These are phyloP conservation scores for Trichosporon sp. DNA, from an alignment of 1,284 basidiomycete genomes.

Conservation along the genomic window DNA sequence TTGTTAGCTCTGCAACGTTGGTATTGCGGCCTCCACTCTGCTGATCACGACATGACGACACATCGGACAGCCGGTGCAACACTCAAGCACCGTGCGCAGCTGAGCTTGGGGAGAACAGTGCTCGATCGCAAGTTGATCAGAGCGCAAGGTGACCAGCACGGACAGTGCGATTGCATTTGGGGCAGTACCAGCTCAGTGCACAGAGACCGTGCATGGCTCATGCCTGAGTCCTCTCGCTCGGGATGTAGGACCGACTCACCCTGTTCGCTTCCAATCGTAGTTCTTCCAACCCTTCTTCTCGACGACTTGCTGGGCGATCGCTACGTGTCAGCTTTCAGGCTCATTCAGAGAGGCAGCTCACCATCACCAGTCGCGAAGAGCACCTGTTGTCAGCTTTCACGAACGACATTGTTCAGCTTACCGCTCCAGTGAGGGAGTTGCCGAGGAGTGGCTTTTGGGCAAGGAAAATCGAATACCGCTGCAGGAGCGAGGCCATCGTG, in stretches of 20 bases:
- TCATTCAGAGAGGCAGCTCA: not conserved
- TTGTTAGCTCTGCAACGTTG: not conserved
- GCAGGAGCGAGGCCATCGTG: not conserved
- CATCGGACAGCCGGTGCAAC: too few relatives aligned
- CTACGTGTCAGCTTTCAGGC: conserved; percentile 14
- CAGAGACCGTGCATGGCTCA: not conserved
- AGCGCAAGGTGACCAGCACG: too few relatives aligned
- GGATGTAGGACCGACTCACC: conserved; percentile 27
- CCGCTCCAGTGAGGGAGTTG: not conserved
- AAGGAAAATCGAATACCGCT: not conserved
- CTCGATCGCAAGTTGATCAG: too few relatives aligned
- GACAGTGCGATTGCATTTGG: too few relatives aligned
- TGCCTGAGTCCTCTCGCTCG: not conserved
- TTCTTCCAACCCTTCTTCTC: conserved; percentile 48
- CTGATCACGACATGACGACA: too few relatives aligned
- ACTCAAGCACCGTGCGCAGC: too few relatives aligned
- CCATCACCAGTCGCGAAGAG: conserved; percentile 51
- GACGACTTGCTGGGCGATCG: conserved; percentile 52
- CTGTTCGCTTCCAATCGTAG: conserved; percentile 48
- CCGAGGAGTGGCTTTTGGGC: not conserved
- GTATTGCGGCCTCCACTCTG: not conserved
- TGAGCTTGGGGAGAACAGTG: too few relatives aligned
- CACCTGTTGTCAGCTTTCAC: conserved; percentile 28
- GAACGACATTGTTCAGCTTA: not conserved
- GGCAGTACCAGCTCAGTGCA: too few relatives aligned